Conservation (phyloP, 805 yeast genomes). For the Kazachstania martiniae region DNA sequence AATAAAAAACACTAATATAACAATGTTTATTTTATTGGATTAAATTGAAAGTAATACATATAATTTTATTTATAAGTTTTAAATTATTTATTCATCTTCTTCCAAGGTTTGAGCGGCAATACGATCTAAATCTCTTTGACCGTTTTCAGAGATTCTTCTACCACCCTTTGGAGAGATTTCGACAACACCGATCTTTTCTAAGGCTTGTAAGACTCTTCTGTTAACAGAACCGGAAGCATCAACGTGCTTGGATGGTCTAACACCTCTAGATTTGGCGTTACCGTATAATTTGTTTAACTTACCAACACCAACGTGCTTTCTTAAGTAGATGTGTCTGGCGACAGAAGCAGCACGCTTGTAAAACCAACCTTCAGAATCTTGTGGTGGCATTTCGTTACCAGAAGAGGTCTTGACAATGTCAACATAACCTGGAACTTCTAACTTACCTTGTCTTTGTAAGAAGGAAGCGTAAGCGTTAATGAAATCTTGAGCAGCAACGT, state of each 20-base stretch:
- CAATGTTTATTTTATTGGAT: no score
- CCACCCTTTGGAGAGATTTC: constrained; percentile 98
- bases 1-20: no score
- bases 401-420: constrained; percentile 98
- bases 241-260: constrained; percentile 95
- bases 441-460: constrained; percentile 99
- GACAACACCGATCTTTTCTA: constrained; percentile 95
- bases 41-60: not conserved
- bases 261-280: constrained; percentile 98
- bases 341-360: constrained; percentile 99
- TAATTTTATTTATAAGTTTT: constrained; percentile 1
- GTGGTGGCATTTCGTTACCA: constrained; percentile 99
- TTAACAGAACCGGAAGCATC: constrained; percentile 99
- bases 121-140: constrained; percentile 99
- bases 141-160: constrained; percentile 97
- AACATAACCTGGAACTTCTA: constrained; percentile 99
- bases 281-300: constrained; percentile 98
- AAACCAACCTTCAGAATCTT: constrained; percentile 99
- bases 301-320: constrained; percentile 99
- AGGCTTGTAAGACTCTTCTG: constrained; percentile 97
- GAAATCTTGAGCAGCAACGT: constrained; percentile 99
- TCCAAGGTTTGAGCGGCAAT: constrained; percentile 98
- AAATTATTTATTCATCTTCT: constrained; percentile 51
- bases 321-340: constrained; percentile 99
- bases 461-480: constrained; percentile 99